These are phyloP conservation scores for Ceratocystis huliohia DNA, from an alignment of 2,329 filamentous ascomycete species.

Conservation along the genomic window DNA sequence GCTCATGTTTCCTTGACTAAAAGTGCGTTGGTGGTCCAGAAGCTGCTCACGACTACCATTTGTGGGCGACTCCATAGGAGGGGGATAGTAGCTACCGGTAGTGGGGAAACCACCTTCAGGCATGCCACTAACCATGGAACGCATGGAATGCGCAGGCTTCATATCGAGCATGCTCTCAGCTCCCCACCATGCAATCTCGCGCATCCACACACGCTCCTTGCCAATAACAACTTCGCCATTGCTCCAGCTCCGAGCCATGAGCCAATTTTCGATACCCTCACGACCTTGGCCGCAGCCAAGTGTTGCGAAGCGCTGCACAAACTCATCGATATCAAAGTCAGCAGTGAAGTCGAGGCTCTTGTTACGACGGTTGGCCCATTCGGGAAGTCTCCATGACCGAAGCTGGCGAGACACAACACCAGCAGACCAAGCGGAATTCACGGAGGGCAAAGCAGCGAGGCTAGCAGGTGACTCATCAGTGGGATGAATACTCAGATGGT, in stretches of 20 bases:
- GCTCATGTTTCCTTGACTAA: conserved; percentile 44
- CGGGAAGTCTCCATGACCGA: conserved; percentile 81
- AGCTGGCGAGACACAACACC: conserved; percentile 85
- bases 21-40: conserved; percentile 42
- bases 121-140: conserved; percentile 21
- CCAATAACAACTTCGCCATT: conserved; percentile 92
- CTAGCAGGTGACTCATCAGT: conserved; percentile 72
- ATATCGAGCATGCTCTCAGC: conserved; percentile 91
- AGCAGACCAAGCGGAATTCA: conserved; percentile 83
- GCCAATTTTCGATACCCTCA: conserved; percentile 89
- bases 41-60: conserved; percentile 63
- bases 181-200: conserved; percentile 93
- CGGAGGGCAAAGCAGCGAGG: conserved; percentile 56
- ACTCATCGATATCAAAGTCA: conserved; percentile 91
- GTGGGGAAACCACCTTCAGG: conserved; percentile 58
- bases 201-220: conserved; percentile 86
- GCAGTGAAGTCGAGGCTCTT: conserved; percentile 89
- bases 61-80: conserved; percentile 46
- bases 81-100: conserved; percentile 57
- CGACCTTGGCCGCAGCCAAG: conserved; percentile 81
- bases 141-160: conserved; percentile 47
- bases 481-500: conserved; percentile 81
- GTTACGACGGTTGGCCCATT: conserved; percentile 92
- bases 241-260: conserved; percentile 91
- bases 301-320: conserved; percentile 65